Base-by-base conservation (phyloP, 2,329 filamentous ascomycete genomes). In the Aspergillus terreus region DNA sequence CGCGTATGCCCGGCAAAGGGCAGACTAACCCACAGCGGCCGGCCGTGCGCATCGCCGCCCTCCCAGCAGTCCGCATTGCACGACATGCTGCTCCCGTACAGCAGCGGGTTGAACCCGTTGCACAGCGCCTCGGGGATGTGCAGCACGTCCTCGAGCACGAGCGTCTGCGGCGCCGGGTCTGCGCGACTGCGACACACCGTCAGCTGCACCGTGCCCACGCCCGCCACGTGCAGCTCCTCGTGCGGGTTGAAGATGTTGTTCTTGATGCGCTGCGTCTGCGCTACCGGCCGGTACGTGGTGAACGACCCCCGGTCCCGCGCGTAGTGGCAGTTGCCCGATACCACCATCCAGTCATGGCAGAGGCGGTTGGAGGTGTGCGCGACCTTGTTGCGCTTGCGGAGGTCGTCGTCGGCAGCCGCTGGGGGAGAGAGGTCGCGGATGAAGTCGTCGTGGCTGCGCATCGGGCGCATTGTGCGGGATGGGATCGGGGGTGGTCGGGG, bases 121-220 rank as follows among this genome's bases (percentile, higher is more conserved):
- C 67, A 71, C 14, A 68, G 44, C 44, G 67, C 67, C 33, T 61
- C 61, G 1, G 69, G 69, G 48, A 67, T 64, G 54, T 71, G 66
- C 41, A 70, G 55, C 38, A 71, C 68, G 49, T 66, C 61, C 17
- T 71, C 58, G 11, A 71, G 54, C 14, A 56, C 48, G 15, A 71
- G 56, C 0, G 52, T 61, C 44, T 65, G 58, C 30, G 57, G 51
- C 3, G 58, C 54, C 21, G 57, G 52, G 35, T 61, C 58, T 7
- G 53, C 52, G 4, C 52, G 55, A 5, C 53, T 56, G 27, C 60
- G 56, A 4, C 55, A 53, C 10, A 70, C 62, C 17, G 58, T 50
- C 10, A 71, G 44, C 47, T 67, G 63, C 17, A 71, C 68, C 3
- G 58, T 65, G 3, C 68, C 67, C 15, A 70, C 60, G 2, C 68